phyloP scores from a whole-genome alignment of 495 filamentous ascomycete genomes.

The Penicillium herquei region DNA sequence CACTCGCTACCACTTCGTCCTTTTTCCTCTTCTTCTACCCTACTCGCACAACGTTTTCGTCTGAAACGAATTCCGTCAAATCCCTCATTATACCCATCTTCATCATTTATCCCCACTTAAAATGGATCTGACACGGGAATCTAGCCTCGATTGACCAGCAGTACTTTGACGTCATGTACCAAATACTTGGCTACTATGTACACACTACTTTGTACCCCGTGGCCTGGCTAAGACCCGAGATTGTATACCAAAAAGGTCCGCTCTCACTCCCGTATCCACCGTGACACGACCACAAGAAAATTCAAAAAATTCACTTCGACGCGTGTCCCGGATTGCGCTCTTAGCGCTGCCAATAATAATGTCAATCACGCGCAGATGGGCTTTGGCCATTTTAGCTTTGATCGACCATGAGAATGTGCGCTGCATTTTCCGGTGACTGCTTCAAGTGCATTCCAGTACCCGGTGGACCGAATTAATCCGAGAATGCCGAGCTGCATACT shows the following conservation, averaged over 20 bases:
- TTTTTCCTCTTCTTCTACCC: background rate
- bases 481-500: conserved; percentile 8
- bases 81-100: background rate
- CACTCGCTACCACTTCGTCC: background rate
- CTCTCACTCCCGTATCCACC: background rate
- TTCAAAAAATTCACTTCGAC: background rate
- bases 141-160: background rate
- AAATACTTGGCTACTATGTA: background rate
- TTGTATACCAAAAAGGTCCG: background rate
- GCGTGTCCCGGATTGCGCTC: conserved; percentile 1
- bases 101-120: conserved; percentile 1
- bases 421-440: background rate
- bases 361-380: background rate
- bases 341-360: conserved; percentile 5
- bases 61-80: background rate
- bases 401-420: background rate
- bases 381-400: background rate
- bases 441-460: background rate
- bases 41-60: background rate
- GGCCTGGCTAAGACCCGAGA: background rate
- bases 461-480: conserved; percentile 7
- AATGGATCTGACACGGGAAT: background rate
- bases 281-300: background rate
- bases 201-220: background rate
- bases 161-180: conserved; percentile 4